Base-by-base conservation (phyloP, 2,329 filamentous ascomycete species). In the Mollisiaceae sp. region DNA sequence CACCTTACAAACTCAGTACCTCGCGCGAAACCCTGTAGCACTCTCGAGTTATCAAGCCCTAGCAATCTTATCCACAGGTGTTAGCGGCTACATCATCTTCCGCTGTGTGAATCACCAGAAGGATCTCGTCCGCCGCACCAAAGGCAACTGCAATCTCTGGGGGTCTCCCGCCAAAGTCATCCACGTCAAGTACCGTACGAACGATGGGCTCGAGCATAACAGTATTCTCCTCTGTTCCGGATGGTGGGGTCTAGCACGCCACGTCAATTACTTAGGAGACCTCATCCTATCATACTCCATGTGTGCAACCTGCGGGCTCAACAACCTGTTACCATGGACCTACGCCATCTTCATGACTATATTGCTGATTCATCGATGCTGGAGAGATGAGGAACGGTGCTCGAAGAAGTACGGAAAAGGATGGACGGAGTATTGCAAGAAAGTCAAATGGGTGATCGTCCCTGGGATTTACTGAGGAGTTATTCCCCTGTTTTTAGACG, bases 1-100 rank as follows among this genome's bases (percentile, higher is more conserved):
- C 69, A 83, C 82, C 0, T 75, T 82, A 0, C 82, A 84, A 65
- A 77, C 77, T 0, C 82, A 84, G 65, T 84, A 82, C 59, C 73
- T 84, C 0, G 79, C 80, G 2, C 71, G 74, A 0, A 79, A 83
- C 62, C 81, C 81, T 39, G 55, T 78, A 59, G 59, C 71, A 58
- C 58, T 79, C 41, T 59, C 74, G n/a, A 18, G 57, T n/a, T 22
- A 75, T 1, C 58, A 66, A 9, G 77, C 75, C 2, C 39, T 70
- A 2, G 65, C 66, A 20, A 69, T 79, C 35, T 67, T 79, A 20
- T 22, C 60, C 9, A 68, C 74, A 20, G 78, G 78, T 55, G 22
- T 78, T 54, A 63, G 75, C 64, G 81, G 81, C 4, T 83, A 83
- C 63, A 67, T 73, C 0, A 60, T 83, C 4, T 83, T 83, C 71